Evolutionary conservation across 2,329 filamentous ascomycete species (phyloP), one percentile per base, ranked within the genome.

Genomic region (Calonectria pseudoreteaudii): DNA sequence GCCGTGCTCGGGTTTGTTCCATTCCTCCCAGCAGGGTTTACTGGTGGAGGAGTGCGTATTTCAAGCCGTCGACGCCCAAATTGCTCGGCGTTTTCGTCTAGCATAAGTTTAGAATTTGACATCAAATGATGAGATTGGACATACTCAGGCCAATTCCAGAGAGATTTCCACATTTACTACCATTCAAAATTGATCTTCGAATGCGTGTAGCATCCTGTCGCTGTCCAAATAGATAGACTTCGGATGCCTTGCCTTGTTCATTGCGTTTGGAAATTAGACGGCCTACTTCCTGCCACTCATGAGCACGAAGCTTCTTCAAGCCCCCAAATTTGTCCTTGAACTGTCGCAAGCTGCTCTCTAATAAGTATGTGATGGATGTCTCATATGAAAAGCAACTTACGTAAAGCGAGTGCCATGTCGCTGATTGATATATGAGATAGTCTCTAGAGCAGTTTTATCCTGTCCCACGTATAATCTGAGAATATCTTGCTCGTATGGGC

Each of bases 311-410:
- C 0, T 70, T 70, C n/a, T 70, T 70, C 9, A 44, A 26, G 5
- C 68, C 60, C 1, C 28, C 34, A n/a, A 71, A 71, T 13, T 65
- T 66, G 0, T 1, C 14, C 36, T 71, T 71, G 16, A 71, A 66
- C 11, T 71, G 67, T n/a, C 53, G 28, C 4, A 62, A 9, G 20
- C 67, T 69, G n/a, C 2, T n/a, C 4, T 20, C 8, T 38, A 13
- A n/a, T 69, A 3, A 69, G 67, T 1, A 18, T 38, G 4, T 11
- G 38, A 18, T 28, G 1, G 20, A 16, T 28, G 2, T 10, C 3
- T 2, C 13, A 30, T 11, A 5, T 36, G n/a, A 9, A 7, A 23
- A 18, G 2, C 1, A 18, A 69, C 53, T 38, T 31, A 62, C 67
- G n/a, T 69, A 28, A 50, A 34, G 2, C 7, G 3, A 5, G 9